These are phyloP conservation scores for Xerocomus spinulosus DNA, from an alignment of 768 basidiomycete species.

Conservation along the genomic window DNA sequence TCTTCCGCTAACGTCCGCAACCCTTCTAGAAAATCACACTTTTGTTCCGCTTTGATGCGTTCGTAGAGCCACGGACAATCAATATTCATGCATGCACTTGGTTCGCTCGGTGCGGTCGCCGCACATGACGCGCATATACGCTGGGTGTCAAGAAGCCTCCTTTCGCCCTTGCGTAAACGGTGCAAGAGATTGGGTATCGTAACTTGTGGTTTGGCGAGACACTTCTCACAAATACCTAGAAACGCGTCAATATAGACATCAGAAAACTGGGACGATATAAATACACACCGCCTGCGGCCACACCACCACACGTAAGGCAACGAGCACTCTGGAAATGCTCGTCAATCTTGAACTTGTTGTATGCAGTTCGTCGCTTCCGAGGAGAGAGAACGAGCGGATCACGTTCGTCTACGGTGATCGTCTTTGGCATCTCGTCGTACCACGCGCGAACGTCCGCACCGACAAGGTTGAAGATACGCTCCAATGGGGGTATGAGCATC, in stretches of 20 bases:
- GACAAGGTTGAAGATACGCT: slow-evolving; percentile 85
- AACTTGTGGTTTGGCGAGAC: slow-evolving; percentile 45
- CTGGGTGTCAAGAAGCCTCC: slow-evolving; percentile 53
- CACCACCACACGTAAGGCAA: slow-evolving; percentile 64
- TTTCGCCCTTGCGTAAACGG: slow-evolving; percentile 53
- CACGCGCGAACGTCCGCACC: slow-evolving; percentile 84
- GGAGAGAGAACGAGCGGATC: slow-evolving; percentile 36
- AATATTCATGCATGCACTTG: slow-evolving; percentile 71
- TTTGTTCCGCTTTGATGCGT: slow-evolving; percentile 49
- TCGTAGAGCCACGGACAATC: slow-evolving; percentile 84
- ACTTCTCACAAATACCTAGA: slow-evolving; percentile 63
- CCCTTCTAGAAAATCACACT: too few relatives aligned
- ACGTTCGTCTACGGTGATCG: slow-evolving; percentile 35
- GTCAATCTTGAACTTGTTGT: slow-evolving; percentile 54
- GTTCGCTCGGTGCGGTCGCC: slow-evolving; percentile 48
- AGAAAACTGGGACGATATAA: not conserved
- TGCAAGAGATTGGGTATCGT: slow-evolving; percentile 54
- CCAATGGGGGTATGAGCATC: slow-evolving; percentile 85
- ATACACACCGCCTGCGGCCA: slow-evolving; percentile 50
- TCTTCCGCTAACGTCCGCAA: too few relatives aligned
- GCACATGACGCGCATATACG: slow-evolving; percentile 72
- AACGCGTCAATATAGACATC: too few relatives aligned
- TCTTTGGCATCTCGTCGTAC: slow-evolving; percentile 85
- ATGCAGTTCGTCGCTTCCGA: slow-evolving; percentile 27
- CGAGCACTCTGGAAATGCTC: slow-evolving; percentile 68